phyloP scores from a whole-genome alignment of 2,329 filamentous ascomycete species.

The Talaromyces sp. region DNA sequence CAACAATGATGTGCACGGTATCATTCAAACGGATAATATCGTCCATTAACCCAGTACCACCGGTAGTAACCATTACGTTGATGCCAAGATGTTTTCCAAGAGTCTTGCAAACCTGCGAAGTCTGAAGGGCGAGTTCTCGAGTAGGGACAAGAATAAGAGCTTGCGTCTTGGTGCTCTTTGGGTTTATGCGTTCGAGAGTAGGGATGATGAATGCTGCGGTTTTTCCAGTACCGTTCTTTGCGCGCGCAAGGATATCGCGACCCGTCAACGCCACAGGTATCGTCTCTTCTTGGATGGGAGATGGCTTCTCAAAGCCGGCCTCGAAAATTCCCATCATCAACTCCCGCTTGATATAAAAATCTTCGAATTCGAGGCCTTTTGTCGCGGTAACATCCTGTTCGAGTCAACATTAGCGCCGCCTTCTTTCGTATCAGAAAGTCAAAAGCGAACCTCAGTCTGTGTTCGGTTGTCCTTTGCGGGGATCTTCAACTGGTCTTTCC shows the following conservation, averaged over 20 bases:
- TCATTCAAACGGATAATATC: conserved; percentile 95
- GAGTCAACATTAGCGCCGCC: conserved; percentile 1
- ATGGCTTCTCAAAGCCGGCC: conserved; percentile 97
- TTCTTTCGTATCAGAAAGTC: neutral
- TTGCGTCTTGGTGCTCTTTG: conserved; percentile 94
- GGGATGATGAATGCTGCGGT: conserved; percentile 98
- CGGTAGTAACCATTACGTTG: conserved; percentile 99
- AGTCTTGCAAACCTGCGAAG: conserved; percentile 98
- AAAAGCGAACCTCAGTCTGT: conserved; percentile 49
- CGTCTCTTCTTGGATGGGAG: conserved; percentile 98
- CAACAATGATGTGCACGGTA: conserved; percentile 94
- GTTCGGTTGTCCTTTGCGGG: conserved; percentile 50
- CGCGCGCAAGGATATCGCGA: conserved; percentile 89
- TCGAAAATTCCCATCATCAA: conserved; percentile 99
- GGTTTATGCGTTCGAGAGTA: conserved; percentile 91
- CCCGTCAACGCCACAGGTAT: conserved; percentile 95
- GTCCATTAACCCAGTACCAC: conserved; percentile 90
- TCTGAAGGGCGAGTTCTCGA: conserved; percentile 94
- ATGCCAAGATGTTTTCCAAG: conserved; percentile 94
- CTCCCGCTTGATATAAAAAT: conserved; percentile 92
- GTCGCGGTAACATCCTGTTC: conserved; percentile 92
- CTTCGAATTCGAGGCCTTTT: conserved; percentile 95
- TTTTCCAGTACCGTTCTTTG: conserved; percentile 98
- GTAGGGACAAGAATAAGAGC: conserved; percentile 95
- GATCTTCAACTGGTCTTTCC: conserved; percentile 48